Percentiles rank a stretch among this genome's conserved stretches.
Conservation (phyloP, 208 protist genomes). For the Trypanosoma melophagium region DNA sequence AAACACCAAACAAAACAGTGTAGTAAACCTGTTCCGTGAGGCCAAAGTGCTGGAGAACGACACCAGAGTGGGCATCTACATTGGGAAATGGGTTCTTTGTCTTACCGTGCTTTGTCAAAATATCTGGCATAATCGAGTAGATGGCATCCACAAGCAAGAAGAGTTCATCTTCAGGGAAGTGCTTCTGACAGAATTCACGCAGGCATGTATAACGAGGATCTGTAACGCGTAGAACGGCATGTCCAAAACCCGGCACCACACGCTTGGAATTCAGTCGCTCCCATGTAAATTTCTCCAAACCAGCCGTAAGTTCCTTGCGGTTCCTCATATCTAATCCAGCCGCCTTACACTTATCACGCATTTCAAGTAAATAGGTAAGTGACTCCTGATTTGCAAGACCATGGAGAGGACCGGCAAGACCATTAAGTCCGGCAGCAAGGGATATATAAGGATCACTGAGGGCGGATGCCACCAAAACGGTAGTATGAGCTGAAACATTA, state of each 20-base stretch:
- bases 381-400: constrained; percentile 98
- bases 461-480: constrained; percentile 95
- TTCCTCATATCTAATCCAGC: constrained; percentile 50
- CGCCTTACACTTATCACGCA: constrained; percentile 59
- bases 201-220: constrained; percentile 98
- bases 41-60: constrained; percentile 95
- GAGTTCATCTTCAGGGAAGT: constrained; percentile 95
- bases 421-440: constrained; percentile 93
- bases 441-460: constrained; percentile 98
- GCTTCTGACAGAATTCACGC: constrained; percentile 95
- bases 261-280: constrained; percentile 87
- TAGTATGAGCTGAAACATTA: constrained; percentile 98
- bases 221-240: constrained; percentile 97
- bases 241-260: constrained; percentile 96
- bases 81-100: constrained; percentile 98
- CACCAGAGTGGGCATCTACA: constrained; percentile 96
- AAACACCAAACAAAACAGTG: constrained; percentile 98
- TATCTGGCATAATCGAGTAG: constrained; percentile 92
- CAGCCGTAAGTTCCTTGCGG: constrained; percentile 58
- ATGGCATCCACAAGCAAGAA: constrained; percentile 94
- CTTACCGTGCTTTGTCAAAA: constrained; percentile 97
- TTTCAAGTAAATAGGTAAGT: constrained; percentile 77
- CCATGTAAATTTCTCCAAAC: constrained; percentile 90
- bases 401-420: constrained; percentile 97
- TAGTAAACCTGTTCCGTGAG: constrained; percentile 96